Evolutionary conservation across 345 rosid genomes (phyloP).

Genomic region (Salix udensis): DNA sequence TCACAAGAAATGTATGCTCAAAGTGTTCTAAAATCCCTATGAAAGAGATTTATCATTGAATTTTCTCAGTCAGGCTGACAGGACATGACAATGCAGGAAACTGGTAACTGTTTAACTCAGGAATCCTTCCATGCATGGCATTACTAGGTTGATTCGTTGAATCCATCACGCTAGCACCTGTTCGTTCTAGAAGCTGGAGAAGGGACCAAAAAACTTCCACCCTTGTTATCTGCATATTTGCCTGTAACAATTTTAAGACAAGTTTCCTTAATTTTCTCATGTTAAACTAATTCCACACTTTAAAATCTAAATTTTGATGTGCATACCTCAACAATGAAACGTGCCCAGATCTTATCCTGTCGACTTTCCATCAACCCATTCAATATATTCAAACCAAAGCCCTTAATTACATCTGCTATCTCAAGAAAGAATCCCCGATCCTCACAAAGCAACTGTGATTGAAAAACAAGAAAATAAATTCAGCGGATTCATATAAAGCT

Average conservation of each 20-base stretch:
- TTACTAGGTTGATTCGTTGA: conserved; percentile 25
- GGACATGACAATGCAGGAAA: conserved; percentile 29
- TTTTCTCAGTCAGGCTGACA: conserved; percentile 7
- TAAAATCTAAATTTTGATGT: background rate
- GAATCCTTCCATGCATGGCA: conserved; percentile 21
- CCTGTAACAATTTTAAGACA: conserved; percentile 38
- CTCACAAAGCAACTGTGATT: conserved; percentile 75
- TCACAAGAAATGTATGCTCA: conserved; percentile 6
- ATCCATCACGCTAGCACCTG: conserved; percentile 28
- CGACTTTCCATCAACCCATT: conserved; percentile 76
- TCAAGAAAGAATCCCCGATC: conserved; percentile 74
- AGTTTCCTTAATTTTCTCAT: conserved; percentile 2
- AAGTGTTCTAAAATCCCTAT: conserved; percentile 3
- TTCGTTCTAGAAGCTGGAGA: conserved; percentile 57
- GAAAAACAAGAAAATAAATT: background rate
- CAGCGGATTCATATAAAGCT: background rate
- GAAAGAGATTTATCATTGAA: conserved; percentile 2
- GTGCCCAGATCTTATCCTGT: conserved; percentile 68
- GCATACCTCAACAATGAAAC: conserved; percentile 73
- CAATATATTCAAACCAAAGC: conserved; percentile 68
- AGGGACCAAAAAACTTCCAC: conserved; percentile 76
- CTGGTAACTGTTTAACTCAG: conserved; percentile 29
- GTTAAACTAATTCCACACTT: background rate
- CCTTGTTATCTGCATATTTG: conserved; percentile 57
- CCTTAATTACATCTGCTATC: conserved; percentile 66